Percentiles rank a stretch among this genome's conserved stretches.
Conservation (phyloP, 495 filamentous ascomycete species). For the Neurospora sublineolata region DNA sequence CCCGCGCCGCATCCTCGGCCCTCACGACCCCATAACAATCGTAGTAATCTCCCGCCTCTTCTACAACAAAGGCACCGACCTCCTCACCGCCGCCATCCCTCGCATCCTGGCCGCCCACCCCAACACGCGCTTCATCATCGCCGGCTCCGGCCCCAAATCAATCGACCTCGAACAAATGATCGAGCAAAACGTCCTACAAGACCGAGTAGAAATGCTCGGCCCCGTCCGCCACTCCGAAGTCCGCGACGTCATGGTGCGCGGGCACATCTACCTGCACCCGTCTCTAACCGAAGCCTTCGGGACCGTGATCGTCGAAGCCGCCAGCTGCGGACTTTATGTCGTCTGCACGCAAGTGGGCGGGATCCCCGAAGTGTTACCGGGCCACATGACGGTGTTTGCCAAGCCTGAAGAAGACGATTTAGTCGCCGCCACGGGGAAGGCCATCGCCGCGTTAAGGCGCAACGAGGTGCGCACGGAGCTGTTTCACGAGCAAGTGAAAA, state of each 20-base stretch:
- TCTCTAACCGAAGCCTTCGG: constrained; percentile 94
- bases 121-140: constrained; percentile 94
- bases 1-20: constrained; percentile 43
- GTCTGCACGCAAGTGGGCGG: constrained; percentile 94
- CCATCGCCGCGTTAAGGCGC: constrained; percentile 67
- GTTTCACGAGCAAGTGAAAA: constrained; percentile 93
- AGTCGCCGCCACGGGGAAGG: constrained; percentile 67
- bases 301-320: constrained; percentile 94
- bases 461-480: constrained; percentile 81
- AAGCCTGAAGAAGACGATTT: constrained; percentile 89
- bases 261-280: constrained; percentile 93
- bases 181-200: constrained; percentile 88
- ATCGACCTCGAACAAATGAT: constrained; percentile 98
- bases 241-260: constrained; percentile 94
- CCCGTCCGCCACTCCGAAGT: constrained; percentile 92
- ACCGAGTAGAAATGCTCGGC: constrained; percentile 83
- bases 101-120: constrained; percentile 80
- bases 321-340: constrained; percentile 87
- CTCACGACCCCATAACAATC: constrained; percentile 82
- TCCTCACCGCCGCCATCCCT: constrained; percentile 87
- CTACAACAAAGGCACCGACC: constrained; percentile 96
- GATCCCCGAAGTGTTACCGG: constrained; percentile 88
- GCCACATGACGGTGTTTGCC: constrained; percentile 89
- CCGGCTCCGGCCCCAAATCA: constrained; percentile 86
- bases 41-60: constrained; percentile 95